A percentile compares a stretch with the other conserved stretches of the same genome.
Evolutionary conservation across 140 eudicot species (phyloP).

Genomic region (Oenanthe javanica): DNA sequence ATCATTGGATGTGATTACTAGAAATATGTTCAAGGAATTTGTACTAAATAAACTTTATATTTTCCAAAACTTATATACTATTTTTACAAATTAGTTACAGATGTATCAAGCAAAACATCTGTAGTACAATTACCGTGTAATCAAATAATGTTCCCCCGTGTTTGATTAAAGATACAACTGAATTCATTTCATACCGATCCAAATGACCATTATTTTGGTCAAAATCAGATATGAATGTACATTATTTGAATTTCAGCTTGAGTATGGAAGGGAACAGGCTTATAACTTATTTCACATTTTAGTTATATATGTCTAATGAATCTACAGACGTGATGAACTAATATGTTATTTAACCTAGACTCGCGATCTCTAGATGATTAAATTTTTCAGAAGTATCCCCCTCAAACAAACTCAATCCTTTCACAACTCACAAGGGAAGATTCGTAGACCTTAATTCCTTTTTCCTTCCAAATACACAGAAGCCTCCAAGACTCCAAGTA

Average conservation of each 20-base stretch:
- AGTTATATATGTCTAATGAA: background rate
- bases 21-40: background rate
- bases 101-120: background rate
- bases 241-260: background rate
- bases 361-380: background rate
- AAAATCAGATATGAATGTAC: background rate
- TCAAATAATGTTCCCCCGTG: background rate
- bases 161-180: background rate
- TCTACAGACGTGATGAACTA: background rate
- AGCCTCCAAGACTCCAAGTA: constrained; percentile 50
- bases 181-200: background rate
- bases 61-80: background rate
- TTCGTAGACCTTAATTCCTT: constrained; percentile 78
- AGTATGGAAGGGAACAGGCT: background rate
- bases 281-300: background rate
- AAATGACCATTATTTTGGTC: background rate
- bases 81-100: background rate
- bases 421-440: constrained; percentile 69
- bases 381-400: constrained; percentile 6
- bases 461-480: constrained; percentile 34
- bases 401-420: constrained; percentile 51
- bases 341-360: background rate
- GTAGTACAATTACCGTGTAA: background rate
- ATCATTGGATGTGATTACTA: background rate
- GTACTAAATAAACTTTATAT: background rate